Evolutionary conservation across 2,329 filamentous ascomycete genomes (phyloP), one percentile per base, ranked within the genome.

Genomic region (Venturia nashicola): DNA sequence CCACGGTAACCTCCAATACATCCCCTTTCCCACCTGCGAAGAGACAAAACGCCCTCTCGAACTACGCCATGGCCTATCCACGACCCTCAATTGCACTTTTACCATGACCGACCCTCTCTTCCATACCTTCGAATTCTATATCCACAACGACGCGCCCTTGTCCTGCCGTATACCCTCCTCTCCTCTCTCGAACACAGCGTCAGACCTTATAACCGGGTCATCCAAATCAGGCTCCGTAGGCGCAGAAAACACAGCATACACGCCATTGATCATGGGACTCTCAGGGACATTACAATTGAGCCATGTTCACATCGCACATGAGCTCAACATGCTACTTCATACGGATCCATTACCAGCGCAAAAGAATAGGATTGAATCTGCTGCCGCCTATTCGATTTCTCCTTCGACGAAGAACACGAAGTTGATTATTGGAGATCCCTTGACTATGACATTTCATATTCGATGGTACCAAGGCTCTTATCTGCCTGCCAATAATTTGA

Each of bases 61-160:
- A 54, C 44, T 75, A 75, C 32, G 20, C 44, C 66, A 55, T 74
- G 77, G 74, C 91, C 96, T 73, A 77, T 90, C 69, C 11, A 60
- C 40, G 7, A 54, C 63, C 12, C 63, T 64, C 39, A 93, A 93
- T 78, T 94, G 90, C 80, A 94, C 90, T 64, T 86, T 94, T 70
- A 80, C 87, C 72, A 81, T 93, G 70, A 82, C 83, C 70, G 90
- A 93, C 73, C 83, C 88, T 48, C 88, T 92, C 80, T 94, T 91
- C 80, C 90, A 94, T 76, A 83, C 93, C 61, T 87, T 93, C 78
- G 90, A 97, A 78, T 97, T 97, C 82, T 97, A 97, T 82, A 87
- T 97, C 74, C 94, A 97, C 81, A 91, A 89, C 78, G 94, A 99
- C 76, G 92, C 91, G 20, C 94, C 94, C 11, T 82, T 97, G 61